Evolutionary conservation across 768 basidiomycete species (phyloP).

Genomic region (Exsudoporus frostii): DNA sequence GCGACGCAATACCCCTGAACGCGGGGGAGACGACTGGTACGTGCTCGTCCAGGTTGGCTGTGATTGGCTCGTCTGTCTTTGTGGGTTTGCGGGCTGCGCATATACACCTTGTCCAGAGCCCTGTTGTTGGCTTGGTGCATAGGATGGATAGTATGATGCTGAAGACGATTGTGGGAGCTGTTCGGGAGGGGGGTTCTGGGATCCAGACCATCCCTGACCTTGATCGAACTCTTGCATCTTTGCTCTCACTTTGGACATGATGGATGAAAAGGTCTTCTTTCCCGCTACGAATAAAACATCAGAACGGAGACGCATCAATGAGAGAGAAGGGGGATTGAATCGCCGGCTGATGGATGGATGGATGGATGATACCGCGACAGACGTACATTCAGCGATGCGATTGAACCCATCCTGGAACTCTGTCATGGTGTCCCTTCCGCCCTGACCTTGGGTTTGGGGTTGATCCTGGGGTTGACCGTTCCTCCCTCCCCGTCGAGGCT

Average conservation of each 20-base stretch:
- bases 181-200: constrained; percentile 4
- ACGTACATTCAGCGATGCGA: constrained; percentile 76
- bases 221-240: constrained; percentile 83
- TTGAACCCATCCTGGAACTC: constrained; percentile 75
- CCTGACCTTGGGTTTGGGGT: constrained; percentile 14
- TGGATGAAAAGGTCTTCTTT: constrained; percentile 70
- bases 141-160: background rate
- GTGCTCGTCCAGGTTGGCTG: constrained; percentile 6
- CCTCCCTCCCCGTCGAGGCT: constrained; percentile 17
- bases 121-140: constrained; percentile 1
- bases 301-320: background rate
- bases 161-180: background rate
- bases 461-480: constrained; percentile 3
- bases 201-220: constrained; percentile 22
- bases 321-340: background rate
- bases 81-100: background rate
- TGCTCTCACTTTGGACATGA: constrained; percentile 76
- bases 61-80: constrained; percentile 7
- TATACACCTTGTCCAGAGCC: constrained; percentile 1
- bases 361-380: background rate
- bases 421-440: constrained; percentile 49
- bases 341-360: background rate
- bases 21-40: constrained; percentile 11
- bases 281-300: constrained; percentile 45
- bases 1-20: constrained; percentile 5